These are phyloP conservation scores for Diaporthe citriasiana DNA, from an alignment of 2,329 filamentous ascomycete species.

Conservation along the genomic window DNA sequence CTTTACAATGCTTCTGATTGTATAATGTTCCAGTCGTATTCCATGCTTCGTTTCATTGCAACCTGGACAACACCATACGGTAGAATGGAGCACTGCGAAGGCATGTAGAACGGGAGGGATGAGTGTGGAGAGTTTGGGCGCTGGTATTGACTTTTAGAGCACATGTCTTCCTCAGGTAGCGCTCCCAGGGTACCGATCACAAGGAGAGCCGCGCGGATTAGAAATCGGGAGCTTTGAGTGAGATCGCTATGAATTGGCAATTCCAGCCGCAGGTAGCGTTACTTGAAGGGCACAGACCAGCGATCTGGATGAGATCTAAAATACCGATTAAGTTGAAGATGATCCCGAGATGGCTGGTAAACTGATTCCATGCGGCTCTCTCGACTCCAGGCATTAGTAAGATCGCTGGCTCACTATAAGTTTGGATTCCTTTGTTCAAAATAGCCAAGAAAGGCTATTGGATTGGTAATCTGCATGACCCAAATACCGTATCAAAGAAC, in stretches of 20 bases:
- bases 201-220: neutral
- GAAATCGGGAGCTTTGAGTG: neutral
- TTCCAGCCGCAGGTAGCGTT: neutral
- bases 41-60: neutral
- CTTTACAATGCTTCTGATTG: neutral
- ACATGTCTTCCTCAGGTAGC: neutral
- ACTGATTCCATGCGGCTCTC: neutral
- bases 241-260: neutral
- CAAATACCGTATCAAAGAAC: neutral
- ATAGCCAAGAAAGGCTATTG: neutral
- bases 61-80: neutral
- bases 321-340: neutral
- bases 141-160: neutral
- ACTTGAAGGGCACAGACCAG: neutral
- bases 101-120: neutral
- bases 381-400: neutral
- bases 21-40: neutral
- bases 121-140: neutral
- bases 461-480: neutral
- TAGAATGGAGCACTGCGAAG: neutral
- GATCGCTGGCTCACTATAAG: neutral
- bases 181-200: neutral
- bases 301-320: neutral
- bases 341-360: neutral
- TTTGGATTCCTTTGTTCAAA: neutral